phyloP scores from a whole-genome alignment of 163 green algal genomes.

The Volvox carteri region DNA sequence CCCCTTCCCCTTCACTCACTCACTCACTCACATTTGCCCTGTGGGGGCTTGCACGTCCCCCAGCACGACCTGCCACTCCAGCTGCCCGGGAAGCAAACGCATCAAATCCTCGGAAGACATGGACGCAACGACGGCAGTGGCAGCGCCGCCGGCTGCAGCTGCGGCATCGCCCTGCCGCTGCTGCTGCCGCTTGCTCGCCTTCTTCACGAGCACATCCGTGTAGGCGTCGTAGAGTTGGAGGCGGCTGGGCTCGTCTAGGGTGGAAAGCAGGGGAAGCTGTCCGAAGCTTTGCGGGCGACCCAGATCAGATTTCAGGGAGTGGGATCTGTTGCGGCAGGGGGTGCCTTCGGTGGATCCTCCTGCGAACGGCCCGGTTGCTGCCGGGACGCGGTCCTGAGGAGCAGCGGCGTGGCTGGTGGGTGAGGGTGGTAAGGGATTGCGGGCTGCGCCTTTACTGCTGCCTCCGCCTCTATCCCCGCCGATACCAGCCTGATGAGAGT shows the following conservation, averaged over 20 bases:
- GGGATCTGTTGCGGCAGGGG: neutral
- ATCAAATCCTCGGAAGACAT: neutral
- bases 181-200: neutral
- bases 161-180: neutral
- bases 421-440: too few species aligned
- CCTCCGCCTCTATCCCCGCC: too few species aligned
- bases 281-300: neutral
- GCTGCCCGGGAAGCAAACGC: neutral
- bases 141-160: neutral
- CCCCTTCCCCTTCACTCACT: neutral
- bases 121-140: neutral
- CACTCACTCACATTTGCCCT: neutral
- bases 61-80: constrained; percentile 35
- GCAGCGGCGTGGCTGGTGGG: too few species aligned
- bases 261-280: neutral
- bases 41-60: neutral
- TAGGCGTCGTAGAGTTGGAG: neutral
- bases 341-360: too few species aligned
- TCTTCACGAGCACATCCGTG: neutral
- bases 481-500: too few species aligned
- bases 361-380: too few species aligned
- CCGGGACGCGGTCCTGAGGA: too few species aligned
- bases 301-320: neutral
- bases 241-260: neutral
- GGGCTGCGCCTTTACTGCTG: too few species aligned